Conservation (phyloP, 2,329 filamentous ascomycete genomes). For the Epichloe gansuensis region DNA sequence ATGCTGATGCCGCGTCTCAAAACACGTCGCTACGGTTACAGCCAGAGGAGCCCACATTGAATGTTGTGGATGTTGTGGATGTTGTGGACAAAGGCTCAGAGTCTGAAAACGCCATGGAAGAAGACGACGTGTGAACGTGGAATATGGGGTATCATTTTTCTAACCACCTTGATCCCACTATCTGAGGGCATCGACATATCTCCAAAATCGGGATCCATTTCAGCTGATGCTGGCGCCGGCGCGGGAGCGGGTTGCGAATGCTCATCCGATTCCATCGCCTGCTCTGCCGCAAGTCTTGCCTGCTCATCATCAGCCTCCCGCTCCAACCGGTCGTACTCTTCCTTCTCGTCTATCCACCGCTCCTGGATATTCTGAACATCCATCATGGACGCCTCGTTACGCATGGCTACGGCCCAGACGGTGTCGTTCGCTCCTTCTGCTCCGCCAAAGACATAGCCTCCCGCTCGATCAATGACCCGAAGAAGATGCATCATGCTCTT, state of each 20-base stretch:
- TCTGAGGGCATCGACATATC: constrained; percentile 41
- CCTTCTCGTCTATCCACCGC: constrained; percentile 84
- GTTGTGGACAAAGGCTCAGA: constrained; percentile 29
- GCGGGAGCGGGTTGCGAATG: constrained; percentile 13
- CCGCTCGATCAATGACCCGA: constrained; percentile 78
- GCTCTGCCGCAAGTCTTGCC: constrained; percentile 34
- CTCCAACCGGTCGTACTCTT: constrained; percentile 75
- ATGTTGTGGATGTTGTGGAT: constrained; percentile 32
- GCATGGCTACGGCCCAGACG: constrained; percentile 94
- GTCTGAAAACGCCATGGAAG: constrained; percentile 31
- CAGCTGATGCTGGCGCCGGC: constrained; percentile 10
- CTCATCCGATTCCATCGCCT: constrained; percentile 26
- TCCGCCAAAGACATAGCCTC: constrained; percentile 84
- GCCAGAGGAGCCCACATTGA: constrained; percentile 24
- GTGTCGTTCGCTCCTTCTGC: constrained; percentile 89
- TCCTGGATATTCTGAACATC: constrained; percentile 88
- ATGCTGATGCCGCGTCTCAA: constrained; percentile 9
- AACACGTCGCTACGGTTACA: constrained; percentile 11
- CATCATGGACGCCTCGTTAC: constrained; percentile 59
- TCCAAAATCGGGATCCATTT: constrained; percentile 36
- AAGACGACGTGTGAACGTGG: constrained; percentile 29
- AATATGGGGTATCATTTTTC: constrained; percentile 39
- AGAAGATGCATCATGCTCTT: constrained; percentile 91
- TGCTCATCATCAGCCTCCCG: constrained; percentile 64
- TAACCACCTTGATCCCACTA: constrained; percentile 60